These are phyloP conservation scores for Oleoguttula mirabilis DNA, from an alignment of 495 filamentous ascomycete species.

Conservation along the genomic window DNA sequence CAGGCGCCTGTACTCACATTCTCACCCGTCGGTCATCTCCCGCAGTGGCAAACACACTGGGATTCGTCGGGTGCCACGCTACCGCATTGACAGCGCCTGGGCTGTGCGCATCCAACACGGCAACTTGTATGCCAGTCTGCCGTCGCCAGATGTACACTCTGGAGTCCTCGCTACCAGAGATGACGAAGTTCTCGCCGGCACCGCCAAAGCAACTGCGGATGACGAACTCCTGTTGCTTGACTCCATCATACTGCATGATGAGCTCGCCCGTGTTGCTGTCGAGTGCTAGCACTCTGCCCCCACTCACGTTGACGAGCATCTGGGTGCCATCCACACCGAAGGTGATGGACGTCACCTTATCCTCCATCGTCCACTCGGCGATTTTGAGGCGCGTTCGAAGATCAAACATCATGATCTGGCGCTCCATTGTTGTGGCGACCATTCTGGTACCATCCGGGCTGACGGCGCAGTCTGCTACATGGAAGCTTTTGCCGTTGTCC, in stretches of 20 bases:
- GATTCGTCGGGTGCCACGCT: slow-evolving; percentile 75
- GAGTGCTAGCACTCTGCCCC: slow-evolving; percentile 62
- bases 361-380: slow-evolving; percentile 55
- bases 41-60: slow-evolving; percentile 78
- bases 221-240: slow-evolving; percentile 57
- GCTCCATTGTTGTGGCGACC: slow-evolving; percentile 60
- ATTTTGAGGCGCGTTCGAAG: slow-evolving; percentile 59
- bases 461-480: slow-evolving; percentile 74
- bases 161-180: slow-evolving; percentile 84
- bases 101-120: slow-evolving; percentile 59
- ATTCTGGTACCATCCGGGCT: slow-evolving; percentile 68
- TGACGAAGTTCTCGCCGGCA: slow-evolving; percentile 77
- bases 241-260: slow-evolving; percentile 61
- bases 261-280: slow-evolving; percentile 61
- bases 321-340: slow-evolving; percentile 68
- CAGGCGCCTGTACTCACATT: slow-evolving; percentile 57
- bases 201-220: slow-evolving; percentile 80
- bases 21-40: slow-evolving; percentile 78
- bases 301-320: slow-evolving; percentile 69
- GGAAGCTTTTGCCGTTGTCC: slow-evolving; percentile 39
- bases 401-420: slow-evolving; percentile 70
- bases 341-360: slow-evolving; percentile 60
- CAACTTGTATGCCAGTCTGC: slow-evolving; percentile 60
- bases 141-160: slow-evolving; percentile 84
- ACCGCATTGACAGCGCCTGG: slow-evolving; percentile 74